Evolutionary conservation across 169 alveolate genomes (phyloP), one percentile per base, ranked within the genome.

Genomic region (Theileria orientalis): DNA sequence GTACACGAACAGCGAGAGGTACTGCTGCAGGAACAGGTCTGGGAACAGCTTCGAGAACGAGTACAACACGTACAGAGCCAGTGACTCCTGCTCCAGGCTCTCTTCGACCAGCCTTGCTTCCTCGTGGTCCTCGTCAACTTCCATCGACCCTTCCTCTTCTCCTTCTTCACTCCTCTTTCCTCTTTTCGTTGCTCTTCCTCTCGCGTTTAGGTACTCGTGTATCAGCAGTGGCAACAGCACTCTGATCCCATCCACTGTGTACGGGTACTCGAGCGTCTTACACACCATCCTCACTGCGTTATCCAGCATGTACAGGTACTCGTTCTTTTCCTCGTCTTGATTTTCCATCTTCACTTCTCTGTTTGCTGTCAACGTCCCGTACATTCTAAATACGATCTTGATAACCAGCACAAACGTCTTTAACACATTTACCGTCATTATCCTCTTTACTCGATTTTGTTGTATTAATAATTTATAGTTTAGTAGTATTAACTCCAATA

Each of bases 21-120:
- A 56, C 66, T 56, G 66, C 42, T 56, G 66, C 16, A 56, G 16
- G 66, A 56, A 56, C 14, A 27, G 66, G 13, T 56, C 66, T 23
- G 66, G 41, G 66, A 3, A 56, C 3, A n/a, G 14, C 37, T 30
- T 56, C 21, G 66, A 56, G 21, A 56, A 56, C 21, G 66, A 13
- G 41, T 19, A 27, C 14, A 56, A 8, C 21, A 56, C 1, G 41
- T 27, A 56, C 66, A 56, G 21, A 5, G 21, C 21, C 66, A 56
- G 8, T 9, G 19, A n/a, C 19, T 56, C 66, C 37, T n/a, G 3
- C 21, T 56, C 46, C 32, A 2, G 14, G 25, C 42, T 6, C 66
- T 56, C 62, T 30, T 52, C 44, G 25, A n/a, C 16, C 32, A n/a
- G 19, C 42, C 21, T 8, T 16, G 27, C 13, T 56, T n/a, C 46